Percentiles rank a stretch among this genome's conserved stretches.
Conservation (phyloP, 768 basidiomycete genomes). For the Psilocybe sp. region DNA sequence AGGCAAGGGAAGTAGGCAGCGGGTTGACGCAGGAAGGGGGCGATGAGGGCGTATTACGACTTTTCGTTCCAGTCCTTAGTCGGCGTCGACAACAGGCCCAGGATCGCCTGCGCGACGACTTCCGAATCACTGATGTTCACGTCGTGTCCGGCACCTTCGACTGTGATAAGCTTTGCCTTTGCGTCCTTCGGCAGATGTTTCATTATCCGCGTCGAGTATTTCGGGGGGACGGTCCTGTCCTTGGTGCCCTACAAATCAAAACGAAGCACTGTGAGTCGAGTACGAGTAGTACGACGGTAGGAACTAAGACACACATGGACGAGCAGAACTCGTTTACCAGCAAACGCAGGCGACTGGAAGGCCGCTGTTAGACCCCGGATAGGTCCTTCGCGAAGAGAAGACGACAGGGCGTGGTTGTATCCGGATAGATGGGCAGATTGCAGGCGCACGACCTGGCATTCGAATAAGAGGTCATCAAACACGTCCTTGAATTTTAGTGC, state of each 20-base stretch:
- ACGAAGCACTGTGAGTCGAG: not conserved
- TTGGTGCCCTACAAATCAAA: slow-evolving; percentile 50
- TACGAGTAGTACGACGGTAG: not conserved
- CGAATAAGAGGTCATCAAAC: not conserved
- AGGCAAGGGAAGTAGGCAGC: no score
- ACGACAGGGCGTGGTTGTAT: slow-evolving; percentile 75
- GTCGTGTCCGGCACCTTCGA: slow-evolving; percentile 56
- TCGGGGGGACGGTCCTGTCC: slow-evolving; percentile 53
- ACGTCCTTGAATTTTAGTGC: not conserved
- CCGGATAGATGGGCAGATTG: slow-evolving; percentile 76
- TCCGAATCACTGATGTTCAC: slow-evolving; percentile 40
- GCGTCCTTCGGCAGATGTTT: slow-evolving; percentile 37
- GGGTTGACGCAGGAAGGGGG: no score
- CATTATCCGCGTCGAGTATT: slow-evolving; percentile 47
- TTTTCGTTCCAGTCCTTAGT: no score
- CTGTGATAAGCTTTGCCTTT: slow-evolving; percentile 39
- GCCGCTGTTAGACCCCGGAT: slow-evolving; percentile 57
- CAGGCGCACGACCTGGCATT: slow-evolving; percentile 61
- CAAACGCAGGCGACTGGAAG: slow-evolving; percentile 49
- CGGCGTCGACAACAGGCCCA: slow-evolving; percentile 24
- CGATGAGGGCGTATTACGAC: no score
- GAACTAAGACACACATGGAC: slow-evolving; percentile 49
- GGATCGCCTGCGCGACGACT: slow-evolving; percentile 30
- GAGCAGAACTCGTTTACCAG: slow-evolving; percentile 51
- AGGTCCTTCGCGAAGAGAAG: slow-evolving; percentile 70